Conservation (phyloP, 192 early-diverging fungal genomes). For the Backusella psychrophila region DNA sequence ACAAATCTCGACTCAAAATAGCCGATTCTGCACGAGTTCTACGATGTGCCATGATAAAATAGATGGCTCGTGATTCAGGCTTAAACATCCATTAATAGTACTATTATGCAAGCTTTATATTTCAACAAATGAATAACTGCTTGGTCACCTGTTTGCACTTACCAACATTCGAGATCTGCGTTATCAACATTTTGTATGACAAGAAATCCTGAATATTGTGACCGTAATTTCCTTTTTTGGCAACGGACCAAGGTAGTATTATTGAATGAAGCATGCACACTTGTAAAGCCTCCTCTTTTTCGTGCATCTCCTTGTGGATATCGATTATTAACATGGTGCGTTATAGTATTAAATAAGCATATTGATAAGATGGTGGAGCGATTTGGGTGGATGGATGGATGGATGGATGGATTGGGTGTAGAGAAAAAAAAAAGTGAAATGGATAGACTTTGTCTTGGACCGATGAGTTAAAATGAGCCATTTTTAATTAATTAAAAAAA, state of each 20-base stretch:
- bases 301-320: conserved; percentile 15
- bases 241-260: neutral
- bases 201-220: neutral
- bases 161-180: no score
- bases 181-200: no score
- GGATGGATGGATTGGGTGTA: conserved; percentile 1
- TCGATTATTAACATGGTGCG: conserved; percentile 18
- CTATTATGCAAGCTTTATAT: no score
- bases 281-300: conserved; percentile 6
- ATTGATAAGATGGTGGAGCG: neutral
- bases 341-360: neutral
- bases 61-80: no score
- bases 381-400: neutral
- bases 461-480: neutral
- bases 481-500: neutral
- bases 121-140: no score
- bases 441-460: neutral
- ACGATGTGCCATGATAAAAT: no score
- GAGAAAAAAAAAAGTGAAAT: neutral
- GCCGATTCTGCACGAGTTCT: no score
- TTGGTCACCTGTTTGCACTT: no score
- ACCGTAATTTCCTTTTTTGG: neutral
- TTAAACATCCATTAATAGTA: no score
- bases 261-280: neutral
- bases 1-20: no score